Conservation (phyloP, 2,329 filamentous ascomycete species). For the Aureobasidium sp. region DNA sequence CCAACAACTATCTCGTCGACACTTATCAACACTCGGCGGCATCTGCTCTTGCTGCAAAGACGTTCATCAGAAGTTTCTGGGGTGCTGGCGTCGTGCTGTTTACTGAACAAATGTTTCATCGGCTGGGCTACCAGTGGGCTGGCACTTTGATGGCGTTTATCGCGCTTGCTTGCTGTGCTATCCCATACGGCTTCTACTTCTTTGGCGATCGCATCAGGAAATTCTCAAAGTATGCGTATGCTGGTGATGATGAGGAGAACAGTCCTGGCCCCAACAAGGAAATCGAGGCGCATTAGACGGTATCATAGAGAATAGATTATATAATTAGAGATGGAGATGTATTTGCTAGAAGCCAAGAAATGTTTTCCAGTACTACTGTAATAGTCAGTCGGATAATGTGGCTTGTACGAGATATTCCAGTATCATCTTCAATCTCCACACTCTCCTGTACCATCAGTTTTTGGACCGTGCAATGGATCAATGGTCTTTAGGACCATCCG, state of each 20-base stretch:
- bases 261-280: not conserved
- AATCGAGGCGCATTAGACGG: not conserved
- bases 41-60: slow-evolving; percentile 34
- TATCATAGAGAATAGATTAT: too few relatives aligned
- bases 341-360: too few relatives aligned
- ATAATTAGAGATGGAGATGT: too few relatives aligned
- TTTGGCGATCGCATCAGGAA: slow-evolving; percentile 65
- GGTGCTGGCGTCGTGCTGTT: slow-evolving; percentile 33
- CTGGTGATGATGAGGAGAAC: slow-evolving; percentile 44
- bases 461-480: too few relatives aligned
- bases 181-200: slow-evolving; percentile 76
- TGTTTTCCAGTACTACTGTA: too few relatives aligned
- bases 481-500: too few relatives aligned
- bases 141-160: slow-evolving; percentile 51
- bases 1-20: slow-evolving; percentile 40
- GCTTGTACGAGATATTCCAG: too few relatives aligned
- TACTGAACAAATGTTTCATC: slow-evolving; percentile 30
- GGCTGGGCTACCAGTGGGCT: slow-evolving; percentile 34
- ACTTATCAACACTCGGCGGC: slow-evolving; percentile 69
- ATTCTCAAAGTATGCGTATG: slow-evolving; percentile 66
- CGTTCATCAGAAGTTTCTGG: slow-evolving; percentile 32
- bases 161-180: slow-evolving; percentile 68
- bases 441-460: too few relatives aligned
- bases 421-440: too few relatives aligned
- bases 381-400: too few relatives aligned